Base-by-base conservation (phyloP, 495 filamentous ascomycete species). In the Penicillium nucicola region DNA sequence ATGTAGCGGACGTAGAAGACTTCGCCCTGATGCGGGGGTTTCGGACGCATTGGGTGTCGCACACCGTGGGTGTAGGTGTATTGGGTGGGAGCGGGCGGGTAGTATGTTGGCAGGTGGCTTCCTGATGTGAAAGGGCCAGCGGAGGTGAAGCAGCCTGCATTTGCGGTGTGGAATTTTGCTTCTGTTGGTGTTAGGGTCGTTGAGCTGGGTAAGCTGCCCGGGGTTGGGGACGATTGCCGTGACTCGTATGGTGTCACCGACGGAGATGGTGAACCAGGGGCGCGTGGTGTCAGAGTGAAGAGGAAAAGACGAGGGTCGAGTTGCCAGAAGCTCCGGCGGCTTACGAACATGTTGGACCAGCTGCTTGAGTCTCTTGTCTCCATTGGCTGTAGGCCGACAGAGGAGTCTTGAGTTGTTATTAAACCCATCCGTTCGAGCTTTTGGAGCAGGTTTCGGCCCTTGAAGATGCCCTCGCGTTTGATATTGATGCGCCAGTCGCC, bases 391-490 rank as follows among this genome's bases (percentile, higher is more conserved):
- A 80, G 66, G 7, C 90, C 90, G 6, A 93, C 86, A 14, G 79
- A 77, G 0, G 89, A 91, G 58, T 95, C 88, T 43, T 87, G 76
- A 36, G 72, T 87, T 1, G 85, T 72, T 37, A 97, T 83, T 8
- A 97, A 65, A 12, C 91, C 90, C 91, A 97, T 97, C 31, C 91
- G 81, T 70, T 95, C 91, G 13, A 97, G 77, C 71, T 95, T 96
- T 34, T 85, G 88, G n/a, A 97, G 77, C 56, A 93, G 65, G 48
- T 89, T 88, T 39, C 83, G 80, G 30, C 86, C 87, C 57, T 89
- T 84, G 67, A 97, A 83, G 46, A 97, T 87, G 0, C 91, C 91
- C 56, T 95, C 89, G 6, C 87, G 76, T 61, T 86, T 87, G 60
- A 98, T 84, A 55, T 85, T 84, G 41, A 98, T 83, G 12, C 83